Evolutionary conservation across 2,329 filamentous ascomycete species (phyloP), one percentile per base, ranked within the genome.

Genomic region (Alternaria rosae): DNA sequence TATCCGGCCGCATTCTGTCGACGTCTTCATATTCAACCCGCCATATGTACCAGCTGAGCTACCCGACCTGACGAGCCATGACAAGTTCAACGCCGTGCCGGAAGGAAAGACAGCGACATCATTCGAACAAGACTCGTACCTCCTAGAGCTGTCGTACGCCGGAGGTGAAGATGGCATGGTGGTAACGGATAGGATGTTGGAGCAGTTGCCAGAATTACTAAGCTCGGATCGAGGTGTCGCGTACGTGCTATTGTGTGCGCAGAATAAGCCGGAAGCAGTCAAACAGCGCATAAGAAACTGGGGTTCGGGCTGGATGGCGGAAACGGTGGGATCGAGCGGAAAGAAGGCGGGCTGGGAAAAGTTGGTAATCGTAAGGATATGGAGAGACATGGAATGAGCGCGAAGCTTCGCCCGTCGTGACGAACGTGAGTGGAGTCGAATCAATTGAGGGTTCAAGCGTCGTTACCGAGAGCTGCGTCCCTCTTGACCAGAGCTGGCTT

Each of bases 271-370:
- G 0, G 88, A 90, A 25, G 82, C 88, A 54, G 91, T 96, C 52
- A 92, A 90, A 78, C 77, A 82, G 62, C 81, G 85, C 51, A 87
- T 95, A 62, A 80, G 82, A 42, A 73, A 67, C 4, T 88, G 91
- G 87, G 82, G 81, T n/a, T 59, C 65, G 13, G 82, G 76, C 23
- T 98, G 94, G 95, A 84, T 79, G 64, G 92, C 88, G 10, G 89
- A 93, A 77, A 92, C 87, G 17, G 93, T 97, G 5, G 91, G 92
- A 7, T 86, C 85, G 56, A 97, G 93, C 79, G 94, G 94, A 51
- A 93, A 90, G 83, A 88, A 91, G 78, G 94, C 91, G 28, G 95
- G 95, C 0, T 97, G 94, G 94, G 95, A 99, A 83, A 96, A 91
- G 82, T 83, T 99, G 79, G 90, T 93, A 75, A 91, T 99, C 71